These are phyloP conservation scores for Stropharia rugosoannulata DNA, from an alignment of 768 basidiomycete genomes.

Conservation along the genomic window DNA sequence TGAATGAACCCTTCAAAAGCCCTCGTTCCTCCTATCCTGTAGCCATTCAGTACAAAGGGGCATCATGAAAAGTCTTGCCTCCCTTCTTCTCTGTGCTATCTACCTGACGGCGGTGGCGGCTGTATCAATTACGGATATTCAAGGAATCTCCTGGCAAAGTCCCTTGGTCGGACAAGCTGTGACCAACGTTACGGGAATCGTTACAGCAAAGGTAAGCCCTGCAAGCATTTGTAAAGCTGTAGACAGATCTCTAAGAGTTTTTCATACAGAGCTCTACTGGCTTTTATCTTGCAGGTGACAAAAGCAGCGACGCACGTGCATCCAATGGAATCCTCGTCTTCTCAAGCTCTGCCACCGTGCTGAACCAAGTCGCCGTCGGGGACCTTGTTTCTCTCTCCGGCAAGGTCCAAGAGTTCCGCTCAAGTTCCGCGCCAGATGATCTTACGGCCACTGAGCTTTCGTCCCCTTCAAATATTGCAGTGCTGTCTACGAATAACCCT, in stretches of 20 bases:
- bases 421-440: conserved; percentile 39
- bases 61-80: conserved; percentile 30
- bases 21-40: conserved; percentile 1
- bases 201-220: conserved; percentile 48
- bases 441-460: conserved; percentile 49
- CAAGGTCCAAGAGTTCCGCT: conserved; percentile 49
- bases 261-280: conserved; percentile 39
- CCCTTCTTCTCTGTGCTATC: conserved; percentile 26
- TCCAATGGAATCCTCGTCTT: conserved; percentile 55
- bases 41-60: background rate
- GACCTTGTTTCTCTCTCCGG: conserved; percentile 48
- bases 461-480: conserved; percentile 40
- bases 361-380: conserved; percentile 41
- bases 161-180: conserved; percentile 46
- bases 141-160: conserved; percentile 47
- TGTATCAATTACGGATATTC: conserved; percentile 50
- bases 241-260: background rate
- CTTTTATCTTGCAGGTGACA: conserved; percentile 47
- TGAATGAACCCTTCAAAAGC: conserved; percentile 7
- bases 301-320: conserved; percentile 40
- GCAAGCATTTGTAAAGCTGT: background rate
- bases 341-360: conserved; percentile 37
- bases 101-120: conserved; percentile 27
- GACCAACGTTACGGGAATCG: conserved; percentile 45
- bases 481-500: conserved; percentile 44